phyloP scores from a whole-genome alignment of 805 yeast species.

The Sporopachydermia quercuum region DNA sequence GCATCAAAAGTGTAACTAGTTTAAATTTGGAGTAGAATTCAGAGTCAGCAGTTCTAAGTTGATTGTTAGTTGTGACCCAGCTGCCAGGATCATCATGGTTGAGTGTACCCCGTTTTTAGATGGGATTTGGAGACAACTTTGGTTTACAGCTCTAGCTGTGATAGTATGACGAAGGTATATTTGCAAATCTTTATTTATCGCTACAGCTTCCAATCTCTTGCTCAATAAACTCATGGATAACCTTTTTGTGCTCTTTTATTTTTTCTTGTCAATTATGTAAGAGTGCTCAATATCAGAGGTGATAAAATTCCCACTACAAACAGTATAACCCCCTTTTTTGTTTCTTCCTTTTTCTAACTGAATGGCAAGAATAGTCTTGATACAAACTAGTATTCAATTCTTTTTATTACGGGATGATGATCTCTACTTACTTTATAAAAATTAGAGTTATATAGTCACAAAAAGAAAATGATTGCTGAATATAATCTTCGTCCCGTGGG shows the following conservation, averaged over 20 bases:
- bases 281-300: constrained; percentile 1
- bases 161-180: no score
- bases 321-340: constrained; percentile 1
- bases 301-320: constrained; percentile 1
- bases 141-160: no score
- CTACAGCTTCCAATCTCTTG: constrained; percentile 1
- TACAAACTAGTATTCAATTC: constrained; percentile 1
- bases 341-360: not conserved
- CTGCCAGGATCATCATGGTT: constrained; percentile 1
- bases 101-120: not conserved
- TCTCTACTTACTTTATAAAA: constrained; percentile 1
- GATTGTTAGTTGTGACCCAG: constrained; percentile 1
- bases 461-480: not conserved
- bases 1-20: constrained; percentile 1
- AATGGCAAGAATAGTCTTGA: constrained; percentile 1
- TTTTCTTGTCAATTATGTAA: not conserved
- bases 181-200: not conserved
- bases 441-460: not conserved
- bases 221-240: constrained; percentile 1
- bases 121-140: not conserved
- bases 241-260: not conserved
- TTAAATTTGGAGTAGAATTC: not conserved
- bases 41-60: not conserved
- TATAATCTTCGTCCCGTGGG: constrained; percentile 1
- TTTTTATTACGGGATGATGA: constrained; percentile 1